Evolutionary conservation across 306 rosid species (phyloP), one percentile per base, ranked within the genome.

Genomic region (Trichosanthes truncata): DNA sequence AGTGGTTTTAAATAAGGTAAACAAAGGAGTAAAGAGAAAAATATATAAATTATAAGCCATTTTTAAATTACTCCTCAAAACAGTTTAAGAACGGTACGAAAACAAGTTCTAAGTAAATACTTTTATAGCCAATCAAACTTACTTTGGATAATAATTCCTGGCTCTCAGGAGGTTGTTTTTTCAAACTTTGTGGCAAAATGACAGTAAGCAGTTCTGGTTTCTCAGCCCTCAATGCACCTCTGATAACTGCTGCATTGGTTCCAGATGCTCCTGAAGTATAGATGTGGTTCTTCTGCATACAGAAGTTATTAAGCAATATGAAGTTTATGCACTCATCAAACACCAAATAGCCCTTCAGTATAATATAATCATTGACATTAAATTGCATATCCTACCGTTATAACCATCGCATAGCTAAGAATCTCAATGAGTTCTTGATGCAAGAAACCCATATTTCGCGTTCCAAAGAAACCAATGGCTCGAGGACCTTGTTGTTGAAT

Each of bases 401-500:
- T 93, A 84, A 95, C 99, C 99, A 95, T 91, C 43, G 99, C 99
- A 89, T 95, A 95, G 89, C 99, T 95, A 80, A 95, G 97, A 88
- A 95, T 95, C 89, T 95, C 99, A 73, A 95, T 93, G 78, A 95
- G 94, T 62, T 95, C 91, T 86, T 95, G 99, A 83, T 95, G 99
- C 99, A 93, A 90, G 89, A 95, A 95, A 78, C 99, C 99, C 99
- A 95, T 95, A 86, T 95, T 95, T 82, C 99, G 84, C 6, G 99
- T 95, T 80, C 97, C 99, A 86, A 95, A 95, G 84, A 95, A 95
- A 76, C 97, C 97, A 78, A 95, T 93, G 81, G 99, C 82, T 89
- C 99, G 88, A 63, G 99, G 99, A 80, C 99, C 99, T 90, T 95
- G 97, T 86, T 95, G 99, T 84, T 95, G 99, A 90, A 95, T 95